Conservation (phyloP, 1,284 basidiomycete species). For the Xerocomus nothofagi region DNA sequence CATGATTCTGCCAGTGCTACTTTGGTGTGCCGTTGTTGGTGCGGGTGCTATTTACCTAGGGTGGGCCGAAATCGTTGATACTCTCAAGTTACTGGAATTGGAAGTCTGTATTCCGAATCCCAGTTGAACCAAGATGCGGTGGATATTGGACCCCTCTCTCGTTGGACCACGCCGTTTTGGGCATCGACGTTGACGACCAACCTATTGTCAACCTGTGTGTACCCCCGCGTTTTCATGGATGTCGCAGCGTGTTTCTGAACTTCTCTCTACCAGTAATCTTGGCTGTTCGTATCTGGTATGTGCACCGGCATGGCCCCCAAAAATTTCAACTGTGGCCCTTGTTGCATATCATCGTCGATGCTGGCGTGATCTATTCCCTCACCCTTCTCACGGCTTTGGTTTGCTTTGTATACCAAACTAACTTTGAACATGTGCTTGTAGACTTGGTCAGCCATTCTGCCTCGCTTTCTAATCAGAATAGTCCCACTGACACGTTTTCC, state of each 20-base stretch:
- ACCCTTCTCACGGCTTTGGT: constrained; percentile 16
- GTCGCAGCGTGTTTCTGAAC: neutral
- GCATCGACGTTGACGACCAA: constrained; percentile 19
- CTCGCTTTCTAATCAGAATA: neutral
- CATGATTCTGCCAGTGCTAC: constrained; percentile 21
- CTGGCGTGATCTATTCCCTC: constrained; percentile 25
- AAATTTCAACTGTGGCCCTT: constrained; percentile 20
- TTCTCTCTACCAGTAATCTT: constrained; percentile 14
- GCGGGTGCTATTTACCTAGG: neutral
- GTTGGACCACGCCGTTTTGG: constrained; percentile 23
- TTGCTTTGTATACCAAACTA: constrained; percentile 10
- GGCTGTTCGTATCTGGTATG: constrained; percentile 26
- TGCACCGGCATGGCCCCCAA: constrained; percentile 14
- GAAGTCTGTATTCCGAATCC: constrained; percentile 10
- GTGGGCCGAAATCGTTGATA: neutral
- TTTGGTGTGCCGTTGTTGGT: constrained; percentile 24
- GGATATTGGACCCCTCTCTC: constrained; percentile 11
- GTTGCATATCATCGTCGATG: constrained; percentile 25
- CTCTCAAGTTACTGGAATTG: constrained; percentile 24
- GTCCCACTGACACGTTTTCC: neutral
- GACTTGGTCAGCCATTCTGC: constrained; percentile 16
- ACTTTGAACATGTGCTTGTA: constrained; percentile 22
- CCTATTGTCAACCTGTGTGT: constrained; percentile 22
- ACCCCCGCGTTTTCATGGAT: neutral
- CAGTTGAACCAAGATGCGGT: neutral